Evolutionary conservation across 305 asterid genomes (phyloP), one percentile per base, ranked within the genome.

Genomic region (Striga hermonthica): DNA sequence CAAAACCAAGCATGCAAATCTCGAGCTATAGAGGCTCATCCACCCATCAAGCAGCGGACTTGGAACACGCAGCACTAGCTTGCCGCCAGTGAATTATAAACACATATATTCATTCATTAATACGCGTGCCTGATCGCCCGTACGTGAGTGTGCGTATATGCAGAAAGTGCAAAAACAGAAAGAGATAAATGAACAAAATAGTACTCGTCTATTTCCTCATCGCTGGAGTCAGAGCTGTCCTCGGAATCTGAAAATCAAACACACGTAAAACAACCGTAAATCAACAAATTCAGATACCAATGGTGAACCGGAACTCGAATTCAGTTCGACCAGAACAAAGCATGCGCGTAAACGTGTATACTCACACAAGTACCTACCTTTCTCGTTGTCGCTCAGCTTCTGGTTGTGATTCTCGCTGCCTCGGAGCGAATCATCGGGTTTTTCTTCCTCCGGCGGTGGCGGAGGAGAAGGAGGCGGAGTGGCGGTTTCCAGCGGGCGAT

Each of bases 191-290:
- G 62, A 55, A 15, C 36, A 41, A 54, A 39, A 38, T 34, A 62
- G 61, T 81, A 90, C 97, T 87, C 96, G 75, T 89, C 95, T 68
- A 87, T 83, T 52, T 86, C 94, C 59, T 74, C 90, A 9, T 22
- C 87, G 68, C 87, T 83, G 4, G 90, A 80, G 77, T 75, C 60
- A 40, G 84, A 66, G 71, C 90, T 86, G 64, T 73, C 91, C 47
- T 84, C 96, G 65, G 97, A 89, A 89, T 87, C 98, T 89, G 88
- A 47, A 60, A 80, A 77, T 74, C 79, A 72, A 81, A 61, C 61
- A 76, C 64, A 65, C 73, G 72, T 44, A 64, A 43, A 67, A 67
- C 43, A 64, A 54, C 7, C 63, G 56, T 40, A 13, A 60, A 44
- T 13, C 13, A 4, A 73, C 47, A 55, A 65, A 58, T 37, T 64